These are phyloP conservation scores for Hyaloscypha variabilis DNA, from an alignment of 495 filamentous ascomycete genomes.

Conservation along the genomic window DNA sequence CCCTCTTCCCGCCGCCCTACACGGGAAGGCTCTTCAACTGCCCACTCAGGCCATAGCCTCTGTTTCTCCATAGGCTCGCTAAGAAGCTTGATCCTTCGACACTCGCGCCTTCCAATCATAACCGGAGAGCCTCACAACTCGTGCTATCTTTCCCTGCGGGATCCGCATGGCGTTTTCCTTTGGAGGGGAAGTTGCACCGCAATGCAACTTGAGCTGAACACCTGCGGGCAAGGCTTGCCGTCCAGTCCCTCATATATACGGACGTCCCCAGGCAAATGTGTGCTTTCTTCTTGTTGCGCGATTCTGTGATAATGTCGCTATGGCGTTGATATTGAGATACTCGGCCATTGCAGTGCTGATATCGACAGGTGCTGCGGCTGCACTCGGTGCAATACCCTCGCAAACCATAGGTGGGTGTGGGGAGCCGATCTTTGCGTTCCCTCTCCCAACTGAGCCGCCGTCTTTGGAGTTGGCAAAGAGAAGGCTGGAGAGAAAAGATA, in stretches of 20 bases:
- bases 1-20: not conserved
- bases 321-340: constrained; percentile 7
- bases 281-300: not conserved
- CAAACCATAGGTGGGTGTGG: constrained; percentile 21
- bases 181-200: not conserved
- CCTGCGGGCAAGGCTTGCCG: not conserved
- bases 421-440: not conserved
- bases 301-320: not conserved
- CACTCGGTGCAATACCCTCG: constrained; percentile 14
- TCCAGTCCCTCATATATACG: constrained; percentile 3
- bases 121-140: constrained; percentile 6
- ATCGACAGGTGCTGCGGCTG: not conserved
- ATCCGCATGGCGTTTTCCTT: not conserved
- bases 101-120: not conserved
- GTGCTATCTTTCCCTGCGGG: not conserved
- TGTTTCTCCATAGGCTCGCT: not conserved
- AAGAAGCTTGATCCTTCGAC: not conserved
- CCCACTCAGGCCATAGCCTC: not conserved
- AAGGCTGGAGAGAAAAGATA: constrained; percentile 16
- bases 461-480: constrained; percentile 24
- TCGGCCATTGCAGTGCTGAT: constrained; percentile 18
- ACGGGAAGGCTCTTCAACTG: not conserved
- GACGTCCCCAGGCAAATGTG: constrained; percentile 1
- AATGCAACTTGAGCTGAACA: not conserved
- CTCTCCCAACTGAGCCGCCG: constrained; percentile 21